These are phyloP conservation scores for Erysiphe pulchra DNA, from an alignment of 2,329 filamentous ascomycete genomes.

Conservation along the genomic window DNA sequence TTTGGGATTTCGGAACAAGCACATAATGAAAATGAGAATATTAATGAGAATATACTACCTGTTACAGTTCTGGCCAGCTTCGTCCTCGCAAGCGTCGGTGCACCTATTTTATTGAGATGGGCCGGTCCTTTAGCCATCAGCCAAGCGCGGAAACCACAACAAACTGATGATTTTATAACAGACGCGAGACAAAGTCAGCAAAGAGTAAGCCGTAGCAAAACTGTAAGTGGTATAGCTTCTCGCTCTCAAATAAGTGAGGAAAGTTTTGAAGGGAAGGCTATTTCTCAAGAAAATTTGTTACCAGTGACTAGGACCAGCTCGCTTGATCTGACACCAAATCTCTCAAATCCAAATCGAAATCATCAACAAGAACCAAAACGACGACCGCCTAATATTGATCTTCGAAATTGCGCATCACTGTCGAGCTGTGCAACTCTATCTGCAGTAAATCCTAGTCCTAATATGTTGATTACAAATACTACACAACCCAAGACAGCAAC, in stretches of 20 bases:
- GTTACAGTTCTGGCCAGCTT: slow-evolving; percentile 62
- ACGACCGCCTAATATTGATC: slow-evolving; percentile 10
- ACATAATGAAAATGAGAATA: slow-evolving; percentile 34
- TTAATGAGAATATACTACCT: slow-evolving; percentile 57
- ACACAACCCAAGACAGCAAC: slow-evolving; percentile 31
- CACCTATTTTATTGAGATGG: slow-evolving; percentile 51
- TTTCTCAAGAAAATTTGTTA: slow-evolving; percentile 13
- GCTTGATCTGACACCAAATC: slow-evolving; percentile 4
- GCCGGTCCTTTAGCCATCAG: slow-evolving; percentile 60
- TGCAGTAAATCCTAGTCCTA: slow-evolving; percentile 31
- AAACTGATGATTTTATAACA: slow-evolving; percentile 31
- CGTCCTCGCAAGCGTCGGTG: slow-evolving; percentile 48
- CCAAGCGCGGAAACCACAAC: slow-evolving; percentile 52
- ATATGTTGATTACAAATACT: slow-evolving; percentile 22
- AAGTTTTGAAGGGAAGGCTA: slow-evolving; percentile 16
- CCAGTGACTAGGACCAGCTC: slow-evolving; percentile 7
- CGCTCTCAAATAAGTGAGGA: slow-evolving; percentile 19
- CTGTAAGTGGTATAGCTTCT: slow-evolving; percentile 27
- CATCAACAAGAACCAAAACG: slow-evolving; percentile 6
- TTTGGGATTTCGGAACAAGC: slow-evolving; percentile 49
- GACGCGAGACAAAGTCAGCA: slow-evolving; percentile 25
- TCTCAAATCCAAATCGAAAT: slow-evolving; percentile 8
- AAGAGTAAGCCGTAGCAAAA: slow-evolving; percentile 42
- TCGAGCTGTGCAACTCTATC: slow-evolving; percentile 43
- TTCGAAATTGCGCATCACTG: slow-evolving; percentile 24